A percentile compares a stretch with the other conserved stretches of the same genome.
Conservation (phyloP, 2,329 filamentous ascomycete genomes). For the Fusarium vanettenii region DNA sequence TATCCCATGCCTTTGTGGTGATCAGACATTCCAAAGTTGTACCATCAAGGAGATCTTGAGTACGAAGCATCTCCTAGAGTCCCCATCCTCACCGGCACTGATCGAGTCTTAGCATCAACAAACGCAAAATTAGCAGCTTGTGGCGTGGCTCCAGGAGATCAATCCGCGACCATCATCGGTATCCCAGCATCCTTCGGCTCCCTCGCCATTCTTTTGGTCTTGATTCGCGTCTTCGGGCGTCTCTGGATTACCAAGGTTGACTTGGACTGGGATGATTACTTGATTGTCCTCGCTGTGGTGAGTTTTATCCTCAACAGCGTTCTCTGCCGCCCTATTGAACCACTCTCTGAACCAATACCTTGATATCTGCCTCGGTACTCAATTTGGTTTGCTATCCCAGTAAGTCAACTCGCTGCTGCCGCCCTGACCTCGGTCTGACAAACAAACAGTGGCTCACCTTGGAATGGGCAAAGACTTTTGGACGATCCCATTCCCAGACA, state of each 20-base stretch:
- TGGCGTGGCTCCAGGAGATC: neutral
- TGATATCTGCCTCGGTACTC: neutral
- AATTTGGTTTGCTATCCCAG: neutral
- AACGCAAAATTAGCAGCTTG: neutral
- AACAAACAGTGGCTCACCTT: neutral
- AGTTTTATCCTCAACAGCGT: neutral
- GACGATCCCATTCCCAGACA: constrained; percentile 9
- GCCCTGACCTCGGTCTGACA: neutral
- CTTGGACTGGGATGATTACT: constrained; percentile 15
- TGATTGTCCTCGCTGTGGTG: constrained; percentile 7
- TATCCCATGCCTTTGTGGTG: neutral
- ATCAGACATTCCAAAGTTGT: neutral
- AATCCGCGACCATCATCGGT: neutral
- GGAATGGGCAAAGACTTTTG: constrained; percentile 17
- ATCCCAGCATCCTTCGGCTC: neutral
- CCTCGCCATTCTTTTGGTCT: neutral
- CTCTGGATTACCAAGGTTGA: constrained; percentile 10
- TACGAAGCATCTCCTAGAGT: neutral
- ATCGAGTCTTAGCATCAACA: neutral
- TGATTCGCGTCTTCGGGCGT: constrained; percentile 2
- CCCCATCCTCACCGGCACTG: neutral
- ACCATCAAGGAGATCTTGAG: neutral
- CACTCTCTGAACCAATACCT: neutral
- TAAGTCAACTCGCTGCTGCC: neutral
- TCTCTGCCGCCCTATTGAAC: neutral